Evolutionary conservation across 176 grass and related monocot species (phyloP).

Genomic region (Zea mays): DNA sequence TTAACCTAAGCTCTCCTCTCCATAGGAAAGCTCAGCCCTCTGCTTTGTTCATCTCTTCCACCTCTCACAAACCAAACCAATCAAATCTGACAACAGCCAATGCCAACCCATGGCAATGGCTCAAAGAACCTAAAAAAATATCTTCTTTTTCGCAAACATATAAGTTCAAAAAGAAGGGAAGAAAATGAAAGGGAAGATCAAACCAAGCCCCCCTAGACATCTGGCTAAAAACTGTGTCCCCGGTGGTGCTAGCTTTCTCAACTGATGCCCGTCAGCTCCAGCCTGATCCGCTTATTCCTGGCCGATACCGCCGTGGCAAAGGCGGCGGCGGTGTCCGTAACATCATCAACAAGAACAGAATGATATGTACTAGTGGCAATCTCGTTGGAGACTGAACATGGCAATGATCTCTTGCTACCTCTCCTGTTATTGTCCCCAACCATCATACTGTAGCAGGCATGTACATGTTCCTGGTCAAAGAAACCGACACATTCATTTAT

Average conservation of each 20-base stretch:
- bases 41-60: slow-evolving; percentile 45
- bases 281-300: slow-evolving; percentile 68
- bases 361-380: slow-evolving; percentile 57
- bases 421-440: slow-evolving; percentile 48
- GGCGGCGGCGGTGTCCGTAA: slow-evolving; percentile 49
- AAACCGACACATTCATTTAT: slow-evolving; percentile 11
- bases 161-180: slow-evolving; percentile 11
- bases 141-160: slow-evolving; percentile 38
- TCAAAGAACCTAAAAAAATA: slow-evolving; percentile 47
- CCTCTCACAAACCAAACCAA: slow-evolving; percentile 59
- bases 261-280: slow-evolving; percentile 56
- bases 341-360: slow-evolving; percentile 60
- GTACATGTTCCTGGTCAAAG: slow-evolving; percentile 67
- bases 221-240: slow-evolving; percentile 58
- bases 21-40: slow-evolving; percentile 51
- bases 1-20: slow-evolving; percentile 56
- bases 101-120: slow-evolving; percentile 49
- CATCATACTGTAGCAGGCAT: slow-evolving; percentile 69
- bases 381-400: slow-evolving; percentile 49
- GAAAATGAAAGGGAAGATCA: slow-evolving; percentile 35
- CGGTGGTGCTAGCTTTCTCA: slow-evolving; percentile 61
- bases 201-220: slow-evolving; percentile 68
- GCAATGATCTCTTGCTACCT: slow-evolving; percentile 52
- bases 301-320: slow-evolving; percentile 17
- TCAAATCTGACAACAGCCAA: slow-evolving; percentile 50